Base-by-base conservation (phyloP, 169 alveolate species). In the Eimeria zaria region DNA sequence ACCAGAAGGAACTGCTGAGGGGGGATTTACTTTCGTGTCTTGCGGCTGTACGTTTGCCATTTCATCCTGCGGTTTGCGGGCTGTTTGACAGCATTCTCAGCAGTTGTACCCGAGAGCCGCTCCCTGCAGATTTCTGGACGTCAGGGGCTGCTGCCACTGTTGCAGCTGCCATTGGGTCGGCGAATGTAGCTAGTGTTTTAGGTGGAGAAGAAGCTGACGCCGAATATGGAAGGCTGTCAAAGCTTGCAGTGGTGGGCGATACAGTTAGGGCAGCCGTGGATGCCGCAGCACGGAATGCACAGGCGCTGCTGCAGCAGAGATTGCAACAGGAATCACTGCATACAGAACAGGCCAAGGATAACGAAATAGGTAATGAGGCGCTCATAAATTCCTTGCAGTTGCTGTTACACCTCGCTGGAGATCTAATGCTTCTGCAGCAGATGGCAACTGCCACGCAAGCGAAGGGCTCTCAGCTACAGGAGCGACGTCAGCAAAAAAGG, bases 21-120 rank as follows among this genome's bases (percentile, higher is more conserved):
- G 36, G 30, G 36, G 44, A 33, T 22, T 30, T n/a, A 39, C 20
- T 9, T 7, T 44, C 36, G 0, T 85, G 93, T 20, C 71, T 85
- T 60, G 93, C 80, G 12, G 93, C 93, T 33, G 81, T 85, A 39
- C 78, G 81, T 74, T n/a, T 85, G 30, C 93, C 93, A 44, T 85
- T 85, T 48, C 93, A 60, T 62, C 93, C 93, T 36, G 60, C 60
- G 2, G 81, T 85, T 20, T n/a, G 64, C 44, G 39, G 64, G 81
- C 93, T 85, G 8, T 3, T 85, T 36, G 83, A 85, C 81, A 60
- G 53, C 62, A 24, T 85, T 18, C 46, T 85, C 62, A 55, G 67
- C 81, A 39, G 64, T 30, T 85, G 58, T 41, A 46, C 81, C 22
- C 51, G 93, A 62, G 93, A 85, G 64, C 83, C 93, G 16, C 93